Conservation (phyloP, 768 basidiomycete species). For the Trametes cubensis region DNA sequence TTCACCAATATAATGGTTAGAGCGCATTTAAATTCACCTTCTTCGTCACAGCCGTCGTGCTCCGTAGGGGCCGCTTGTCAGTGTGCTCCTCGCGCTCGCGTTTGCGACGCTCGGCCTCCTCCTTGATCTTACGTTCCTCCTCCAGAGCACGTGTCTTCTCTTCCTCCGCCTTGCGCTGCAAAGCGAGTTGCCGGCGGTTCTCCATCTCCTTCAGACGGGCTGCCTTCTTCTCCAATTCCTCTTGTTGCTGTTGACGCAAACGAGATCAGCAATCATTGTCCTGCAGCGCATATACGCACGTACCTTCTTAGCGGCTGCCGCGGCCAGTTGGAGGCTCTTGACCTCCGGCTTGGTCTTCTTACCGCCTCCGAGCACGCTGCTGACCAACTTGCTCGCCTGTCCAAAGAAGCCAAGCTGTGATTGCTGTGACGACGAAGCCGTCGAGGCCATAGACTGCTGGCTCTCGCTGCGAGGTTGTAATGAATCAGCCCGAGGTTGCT, state of each 20-base stretch:
- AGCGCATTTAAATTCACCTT: slow-evolving; percentile 46
- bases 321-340: slow-evolving; percentile 82
- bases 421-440: slow-evolving; percentile 35
- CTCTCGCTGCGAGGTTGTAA: slow-evolving; percentile 45
- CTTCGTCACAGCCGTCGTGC: slow-evolving; percentile 43
- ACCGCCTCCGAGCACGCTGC: slow-evolving; percentile 62
- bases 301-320: slow-evolving; percentile 87
- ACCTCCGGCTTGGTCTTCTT: slow-evolving; percentile 76
- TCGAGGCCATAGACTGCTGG: slow-evolving; percentile 57
- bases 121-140: slow-evolving; percentile 71
- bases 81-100: slow-evolving; percentile 79
- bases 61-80: slow-evolving; percentile 65
- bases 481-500: slow-evolving; percentile 30
- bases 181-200: slow-evolving; percentile 67
- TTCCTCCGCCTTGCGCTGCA: slow-evolving; percentile 78
- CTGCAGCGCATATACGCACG: slow-evolving; percentile 23
- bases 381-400: slow-evolving; percentile 71
- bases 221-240: slow-evolving; percentile 80
- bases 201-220: slow-evolving; percentile 81
- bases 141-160: slow-evolving; percentile 65
- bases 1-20: neutral
- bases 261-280: neutral
- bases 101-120: slow-evolving; percentile 77
- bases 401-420: slow-evolving; percentile 65
- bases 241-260: slow-evolving; percentile 70